A percentile compares a stretch with the other conserved stretches of the same genome.
phyloP scores from a whole-genome alignment of 2,329 filamentous ascomycete species.

The Cercospora zeina region DNA sequence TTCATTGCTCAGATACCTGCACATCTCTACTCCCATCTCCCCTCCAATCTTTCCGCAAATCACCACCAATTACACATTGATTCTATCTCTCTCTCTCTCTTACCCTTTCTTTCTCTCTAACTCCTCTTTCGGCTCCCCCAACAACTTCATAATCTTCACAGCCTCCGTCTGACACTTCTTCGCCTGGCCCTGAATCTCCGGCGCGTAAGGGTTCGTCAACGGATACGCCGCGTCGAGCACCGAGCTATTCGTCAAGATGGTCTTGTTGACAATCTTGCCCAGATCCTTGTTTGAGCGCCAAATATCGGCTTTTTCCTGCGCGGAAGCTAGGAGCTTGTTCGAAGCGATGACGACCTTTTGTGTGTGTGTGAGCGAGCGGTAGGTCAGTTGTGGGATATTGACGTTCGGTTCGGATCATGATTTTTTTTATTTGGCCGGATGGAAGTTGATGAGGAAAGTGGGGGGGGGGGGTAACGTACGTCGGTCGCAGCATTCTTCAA shows the following conservation, averaged over 20 bases:
- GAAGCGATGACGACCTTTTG: slow-evolving; percentile 26
- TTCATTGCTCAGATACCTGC: too few species aligned
- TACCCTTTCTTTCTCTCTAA: too few species aligned
- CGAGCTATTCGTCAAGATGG: slow-evolving; percentile 25
- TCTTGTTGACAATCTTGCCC: slow-evolving; percentile 31
- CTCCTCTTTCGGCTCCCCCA: neutral
- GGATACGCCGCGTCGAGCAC: slow-evolving; percentile 28
- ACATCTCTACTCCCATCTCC: neutral
- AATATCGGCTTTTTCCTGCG: slow-evolving; percentile 26
- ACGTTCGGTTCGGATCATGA: too few species aligned
- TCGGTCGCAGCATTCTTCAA: slow-evolving; percentile 28
- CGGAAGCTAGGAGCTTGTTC: slow-evolving; percentile 26
- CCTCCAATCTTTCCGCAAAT: too few species aligned
- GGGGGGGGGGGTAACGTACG: slow-evolving; percentile 10
- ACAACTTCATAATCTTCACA: slow-evolving; percentile 21
- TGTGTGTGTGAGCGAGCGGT: too few species aligned
- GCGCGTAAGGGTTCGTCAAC: slow-evolving; percentile 26
- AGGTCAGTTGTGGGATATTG: too few species aligned
- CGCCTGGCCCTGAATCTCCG: slow-evolving; percentile 26
- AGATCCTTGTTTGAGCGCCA: slow-evolving; percentile 27
- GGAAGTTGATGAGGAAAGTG: too few species aligned
- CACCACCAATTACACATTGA: too few species aligned
- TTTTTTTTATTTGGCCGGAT: neutral
- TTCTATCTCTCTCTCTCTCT: too few species aligned
- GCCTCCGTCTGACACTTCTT: slow-evolving; percentile 27